Conservation (phyloP, 2,329 filamentous ascomycete genomes). For the Paecilomyces formosus region DNA sequence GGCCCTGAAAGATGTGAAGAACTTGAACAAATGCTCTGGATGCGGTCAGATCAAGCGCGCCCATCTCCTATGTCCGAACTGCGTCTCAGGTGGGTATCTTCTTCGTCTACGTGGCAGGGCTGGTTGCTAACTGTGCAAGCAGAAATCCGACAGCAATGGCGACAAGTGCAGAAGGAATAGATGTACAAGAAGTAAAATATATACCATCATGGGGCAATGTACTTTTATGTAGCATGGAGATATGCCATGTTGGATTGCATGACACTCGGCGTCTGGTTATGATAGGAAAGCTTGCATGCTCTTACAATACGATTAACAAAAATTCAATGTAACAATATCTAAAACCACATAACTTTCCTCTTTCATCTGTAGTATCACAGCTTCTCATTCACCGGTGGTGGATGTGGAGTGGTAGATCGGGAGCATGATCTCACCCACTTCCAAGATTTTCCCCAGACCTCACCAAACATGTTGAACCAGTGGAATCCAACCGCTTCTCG, state of each 20-base stretch:
- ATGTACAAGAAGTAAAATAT: slow-evolving; percentile 1
- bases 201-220: slow-evolving; percentile 7
- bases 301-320: not conserved
- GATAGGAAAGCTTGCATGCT: slow-evolving; percentile 11
- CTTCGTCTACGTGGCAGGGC: not conserved
- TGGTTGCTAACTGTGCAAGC: not conserved
- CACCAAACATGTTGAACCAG: not conserved
- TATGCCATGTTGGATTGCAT: slow-evolving; percentile 20
- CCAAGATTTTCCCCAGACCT: slow-evolving; percentile 3
- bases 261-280: slow-evolving; percentile 29
- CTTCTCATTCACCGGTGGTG: not conserved
- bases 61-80: slow-evolving; percentile 81
- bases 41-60: slow-evolving; percentile 84
- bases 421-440: slow-evolving; percentile 7
- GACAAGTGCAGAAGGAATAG: slow-evolving; percentile 24
- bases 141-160: slow-evolving; percentile 44
- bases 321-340: not conserved
- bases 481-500: not conserved
- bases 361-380: not conserved
- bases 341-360: not conserved
- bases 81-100: slow-evolving; percentile 63
- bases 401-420: not conserved
- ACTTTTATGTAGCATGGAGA: slow-evolving; percentile 19
- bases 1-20: slow-evolving; percentile 81
- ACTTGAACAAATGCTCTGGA: slow-evolving; percentile 78